These are phyloP conservation scores for Primulina tabacum DNA, from an alignment of 257 asterid species.

Conservation along the genomic window DNA sequence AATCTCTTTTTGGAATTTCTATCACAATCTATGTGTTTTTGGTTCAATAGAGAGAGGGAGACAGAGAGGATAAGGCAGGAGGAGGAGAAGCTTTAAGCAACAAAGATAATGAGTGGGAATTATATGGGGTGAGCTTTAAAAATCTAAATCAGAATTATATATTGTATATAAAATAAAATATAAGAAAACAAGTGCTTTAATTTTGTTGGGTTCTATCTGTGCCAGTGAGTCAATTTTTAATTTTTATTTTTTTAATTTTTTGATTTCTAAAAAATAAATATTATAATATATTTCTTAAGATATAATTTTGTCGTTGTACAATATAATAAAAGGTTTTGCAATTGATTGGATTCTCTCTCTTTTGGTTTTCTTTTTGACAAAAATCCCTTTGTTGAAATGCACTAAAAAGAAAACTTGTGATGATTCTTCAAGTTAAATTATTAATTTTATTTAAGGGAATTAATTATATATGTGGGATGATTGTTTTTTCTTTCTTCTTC, in stretches of 20 bases:
- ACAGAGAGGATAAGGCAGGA: constrained; percentile 43
- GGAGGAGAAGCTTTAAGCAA: constrained; percentile 73
- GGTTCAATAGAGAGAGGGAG: constrained; percentile 33
- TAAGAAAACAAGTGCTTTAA: constrained; percentile 31
- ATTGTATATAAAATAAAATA: constrained; percentile 8
- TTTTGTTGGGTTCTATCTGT: constrained; percentile 19
- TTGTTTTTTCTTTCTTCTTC: neutral
- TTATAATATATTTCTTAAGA: too few species aligned
- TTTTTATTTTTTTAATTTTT: too few species aligned
- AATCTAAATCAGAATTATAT: constrained; percentile 27
- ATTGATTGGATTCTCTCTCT: neutral
- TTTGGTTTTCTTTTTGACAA: constrained; percentile 35
- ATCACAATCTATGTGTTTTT: constrained; percentile 34
- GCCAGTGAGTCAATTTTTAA: too few species aligned
- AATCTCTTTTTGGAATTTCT: neutral
- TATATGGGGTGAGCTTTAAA: constrained; percentile 81
- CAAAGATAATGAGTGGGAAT: constrained; percentile 96
- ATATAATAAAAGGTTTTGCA: too few species aligned
- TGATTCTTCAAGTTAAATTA: constrained; percentile 17
- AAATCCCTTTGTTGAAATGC: constrained; percentile 32
- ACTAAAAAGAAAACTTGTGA: constrained; percentile 17
- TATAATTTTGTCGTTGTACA: too few species aligned
- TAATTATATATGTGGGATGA: neutral
- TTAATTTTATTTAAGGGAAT: constrained; percentile 8
- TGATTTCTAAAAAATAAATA: too few species aligned